A percentile compares a stretch with the other conserved stretches of the same genome.
Conservation (phyloP, 805 yeast genomes). For the Teunomyces pallodes region DNA sequence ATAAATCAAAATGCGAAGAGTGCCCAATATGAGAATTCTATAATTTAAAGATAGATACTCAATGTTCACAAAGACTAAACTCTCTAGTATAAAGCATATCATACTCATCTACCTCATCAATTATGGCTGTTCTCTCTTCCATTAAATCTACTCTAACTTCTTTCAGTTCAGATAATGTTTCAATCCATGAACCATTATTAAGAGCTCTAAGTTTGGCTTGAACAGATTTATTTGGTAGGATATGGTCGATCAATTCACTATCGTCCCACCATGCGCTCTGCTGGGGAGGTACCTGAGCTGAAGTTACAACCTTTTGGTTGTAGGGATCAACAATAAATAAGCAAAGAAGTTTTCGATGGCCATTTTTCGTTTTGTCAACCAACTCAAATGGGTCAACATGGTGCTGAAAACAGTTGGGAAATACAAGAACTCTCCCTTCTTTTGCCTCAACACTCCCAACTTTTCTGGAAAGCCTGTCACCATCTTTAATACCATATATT, state of each 20-base stretch:
- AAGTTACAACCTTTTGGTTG: constrained; percentile 23
- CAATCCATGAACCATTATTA: constrained; percentile 13
- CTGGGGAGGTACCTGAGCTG: constrained; percentile 38
- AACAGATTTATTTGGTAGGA: background rate
- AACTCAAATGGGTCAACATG: constrained; percentile 39
- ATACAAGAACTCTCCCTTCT: constrained; percentile 30
- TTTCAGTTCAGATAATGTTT: constrained; percentile 22
- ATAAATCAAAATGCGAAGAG: too few species aligned
- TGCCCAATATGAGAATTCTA: background rate
- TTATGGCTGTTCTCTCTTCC: constrained; percentile 24
- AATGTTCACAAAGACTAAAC: background rate
- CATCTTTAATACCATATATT: constrained; percentile 30
- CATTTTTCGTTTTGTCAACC: constrained; percentile 31
- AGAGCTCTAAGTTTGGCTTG: constrained; percentile 5
- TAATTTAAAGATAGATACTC: background rate
- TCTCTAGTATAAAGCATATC: background rate
- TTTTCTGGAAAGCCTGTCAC: constrained; percentile 16
- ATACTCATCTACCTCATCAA: constrained; percentile 13
- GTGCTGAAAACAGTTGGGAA: constrained; percentile 40
- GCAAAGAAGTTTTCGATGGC: constrained; percentile 38
- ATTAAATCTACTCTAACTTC: constrained; percentile 26
- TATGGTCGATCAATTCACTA: constrained; percentile 4
- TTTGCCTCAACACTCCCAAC: constrained; percentile 25
- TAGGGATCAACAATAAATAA: constrained; percentile 38
- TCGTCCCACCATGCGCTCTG: constrained; percentile 33